Evolutionary conservation across 2,329 filamentous ascomycete genomes (phyloP), one percentile per base, ranked within the genome.

Genomic region (Colletotrichum chrysophilum): DNA sequence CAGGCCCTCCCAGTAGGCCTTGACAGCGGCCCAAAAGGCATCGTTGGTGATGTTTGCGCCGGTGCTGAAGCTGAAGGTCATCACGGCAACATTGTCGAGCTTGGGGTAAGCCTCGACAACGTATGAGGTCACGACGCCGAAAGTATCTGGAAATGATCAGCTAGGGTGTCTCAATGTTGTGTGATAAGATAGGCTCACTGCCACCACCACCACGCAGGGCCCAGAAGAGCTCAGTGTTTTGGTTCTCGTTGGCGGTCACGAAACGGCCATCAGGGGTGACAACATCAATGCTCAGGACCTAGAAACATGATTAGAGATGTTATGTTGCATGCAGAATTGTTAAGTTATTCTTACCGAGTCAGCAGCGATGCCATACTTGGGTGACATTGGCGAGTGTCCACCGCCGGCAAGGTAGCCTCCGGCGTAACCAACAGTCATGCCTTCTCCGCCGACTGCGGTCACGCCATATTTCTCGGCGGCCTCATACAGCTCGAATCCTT

Each of bases 321-420:
- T 24, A 2, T 52, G 43, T 24, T 24, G 43, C n/a, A 52, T 52
- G 43, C n/a, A 2, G 3, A 2, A 13, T 52, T 1, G 43, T 48
- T 5, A 2, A 1, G 43, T 52, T 52, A 1, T 2, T 21, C 10
- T 21, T 2, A 52, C 43, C 1, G 43, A 52, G 76, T 94, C 92
- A 0, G 90, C 91, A 12, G 83, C 89, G 0, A 94, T 84, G 7
- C 92, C 92, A 61, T 89, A 90, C 16, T 80, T 83, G 3, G 88
- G 88, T 34, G 84, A 85, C 1, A 93, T 83, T 0, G 87, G 84
- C 1, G 87, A 88, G 79, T 92, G 90, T 0, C 92, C 92, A 16
- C 91, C 92, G 5, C 91, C 91, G 79, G 91, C 89, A 3, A 85
- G 87, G 78, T 89, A 93, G 1, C 91, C 91, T 18, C 91, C 92